These are phyloP conservation scores for Thyridium curvatum DNA, from an alignment of 2,329 filamentous ascomycete genomes.

Conservation along the genomic window DNA sequence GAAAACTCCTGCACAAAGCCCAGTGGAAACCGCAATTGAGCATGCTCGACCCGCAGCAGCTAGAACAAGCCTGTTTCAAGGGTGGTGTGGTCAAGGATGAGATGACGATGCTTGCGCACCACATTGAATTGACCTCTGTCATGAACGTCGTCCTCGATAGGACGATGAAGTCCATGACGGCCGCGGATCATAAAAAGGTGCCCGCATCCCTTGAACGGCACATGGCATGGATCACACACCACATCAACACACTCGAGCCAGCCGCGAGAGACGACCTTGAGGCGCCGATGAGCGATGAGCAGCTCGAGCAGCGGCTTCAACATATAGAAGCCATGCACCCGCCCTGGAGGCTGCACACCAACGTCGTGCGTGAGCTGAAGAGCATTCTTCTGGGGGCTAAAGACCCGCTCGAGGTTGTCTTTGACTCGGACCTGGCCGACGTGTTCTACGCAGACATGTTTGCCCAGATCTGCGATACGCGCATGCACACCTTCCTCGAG, in stretches of 20 bases:
- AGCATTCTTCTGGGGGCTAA: slow-evolving; percentile 22
- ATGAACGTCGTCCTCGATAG: slow-evolving; percentile 3
- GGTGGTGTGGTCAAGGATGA: slow-evolving; percentile 15
- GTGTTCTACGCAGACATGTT: slow-evolving; percentile 26
- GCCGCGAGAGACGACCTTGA: slow-evolving; percentile 8
- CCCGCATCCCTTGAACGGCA: slow-evolving; percentile 15
- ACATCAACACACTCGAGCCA: slow-evolving; percentile 11
- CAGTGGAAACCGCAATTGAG: slow-evolving; percentile 32
- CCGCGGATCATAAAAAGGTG: slow-evolving; percentile 10
- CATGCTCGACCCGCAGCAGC: slow-evolving; percentile 20
- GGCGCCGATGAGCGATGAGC: slow-evolving; percentile 13
- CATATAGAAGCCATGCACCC: slow-evolving; percentile 19
- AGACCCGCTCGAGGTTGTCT: slow-evolving; percentile 28
- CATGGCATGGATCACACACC: slow-evolving; percentile 23
- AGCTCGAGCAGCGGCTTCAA: slow-evolving; percentile 17
- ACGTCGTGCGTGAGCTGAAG: slow-evolving; percentile 19
- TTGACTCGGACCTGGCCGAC: slow-evolving; percentile 24
- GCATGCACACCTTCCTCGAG: slow-evolving; percentile 4
- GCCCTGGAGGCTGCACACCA: slow-evolving; percentile 22
- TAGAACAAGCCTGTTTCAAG: slow-evolving; percentile 14
- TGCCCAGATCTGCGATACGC: slow-evolving; percentile 14
- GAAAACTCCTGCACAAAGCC: slow-evolving; percentile 20
- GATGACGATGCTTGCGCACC: slow-evolving; percentile 9
- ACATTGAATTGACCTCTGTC: slow-evolving; percentile 7
- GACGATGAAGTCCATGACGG: slow-evolving; percentile 11